Evolutionary conservation across 2,329 filamentous ascomycete species (phyloP).

Genomic region (Trichoderma sp.): DNA sequence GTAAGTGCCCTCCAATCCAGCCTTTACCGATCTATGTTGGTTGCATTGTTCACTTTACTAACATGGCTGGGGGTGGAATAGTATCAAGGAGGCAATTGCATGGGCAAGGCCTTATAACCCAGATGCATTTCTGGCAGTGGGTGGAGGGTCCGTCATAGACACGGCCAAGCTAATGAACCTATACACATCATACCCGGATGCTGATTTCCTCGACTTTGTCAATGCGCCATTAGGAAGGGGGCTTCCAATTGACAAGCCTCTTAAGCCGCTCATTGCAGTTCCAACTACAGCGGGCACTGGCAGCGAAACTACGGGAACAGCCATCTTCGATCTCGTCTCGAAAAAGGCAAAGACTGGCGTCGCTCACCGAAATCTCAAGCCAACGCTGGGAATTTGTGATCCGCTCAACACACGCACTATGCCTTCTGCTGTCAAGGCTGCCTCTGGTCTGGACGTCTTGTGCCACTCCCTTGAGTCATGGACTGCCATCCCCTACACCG

Average conservation of each 20-base stretch:
- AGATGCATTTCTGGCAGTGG: constrained; percentile 92
- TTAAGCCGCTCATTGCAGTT: constrained; percentile 79
- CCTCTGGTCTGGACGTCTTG: constrained; percentile 89
- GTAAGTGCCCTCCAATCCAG: constrained; percentile 51
- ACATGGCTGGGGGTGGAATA: constrained; percentile 41
- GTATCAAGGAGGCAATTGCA: constrained; percentile 85
- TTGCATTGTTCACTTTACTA: neutral
- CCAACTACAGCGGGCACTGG: constrained; percentile 85
- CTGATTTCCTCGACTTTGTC: constrained; percentile 95
- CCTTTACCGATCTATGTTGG: neutral
- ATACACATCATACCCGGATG: constrained; percentile 87
- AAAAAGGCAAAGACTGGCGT: constrained; percentile 94
- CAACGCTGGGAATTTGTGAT: constrained; percentile 84
- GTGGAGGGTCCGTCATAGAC: constrained; percentile 89
- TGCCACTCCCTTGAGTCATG: constrained; percentile 96
- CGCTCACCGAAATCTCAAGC: constrained; percentile 93
- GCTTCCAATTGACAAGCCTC: constrained; percentile 69
- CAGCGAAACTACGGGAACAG: constrained; percentile 94
- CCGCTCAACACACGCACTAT: constrained; percentile 93
- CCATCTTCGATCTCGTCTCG: constrained; percentile 92
- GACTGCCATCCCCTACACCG: constrained; percentile 94
- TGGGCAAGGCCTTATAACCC: constrained; percentile 80
- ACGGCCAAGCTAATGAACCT: constrained; percentile 99
- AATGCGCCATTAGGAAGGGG: constrained; percentile 92
- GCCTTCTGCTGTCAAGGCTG: constrained; percentile 90